phyloP scores from a whole-genome alignment of 2,329 filamentous ascomycete species.

The Volutella citrinella region DNA sequence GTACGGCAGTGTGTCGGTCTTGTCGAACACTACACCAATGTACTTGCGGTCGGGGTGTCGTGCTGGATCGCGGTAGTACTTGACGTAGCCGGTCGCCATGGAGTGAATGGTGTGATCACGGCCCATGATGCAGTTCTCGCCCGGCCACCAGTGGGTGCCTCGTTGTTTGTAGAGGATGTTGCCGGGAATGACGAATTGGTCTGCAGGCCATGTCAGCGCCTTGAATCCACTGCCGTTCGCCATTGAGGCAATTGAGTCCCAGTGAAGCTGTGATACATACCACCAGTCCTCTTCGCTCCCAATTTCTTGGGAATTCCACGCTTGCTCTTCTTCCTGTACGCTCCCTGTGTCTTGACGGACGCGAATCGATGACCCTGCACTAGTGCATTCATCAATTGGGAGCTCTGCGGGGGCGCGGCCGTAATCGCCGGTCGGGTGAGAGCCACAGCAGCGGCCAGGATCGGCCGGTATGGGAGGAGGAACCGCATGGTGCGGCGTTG shows the following conservation, averaged over 20 bases:
- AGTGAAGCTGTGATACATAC: constrained; percentile 44
- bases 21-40: constrained; percentile 89
- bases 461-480: constrained; percentile 44
- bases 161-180: constrained; percentile 99
- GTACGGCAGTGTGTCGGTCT: constrained; percentile 75
- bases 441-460: constrained; percentile 37
- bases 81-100: constrained; percentile 82
- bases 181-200: constrained; percentile 89
- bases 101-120: constrained; percentile 96
- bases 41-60: constrained; percentile 85
- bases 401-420: constrained; percentile 16
- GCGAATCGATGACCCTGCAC: constrained; percentile 53
- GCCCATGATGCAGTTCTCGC: constrained; percentile 93
- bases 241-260: constrained; percentile 1
- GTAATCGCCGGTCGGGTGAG: constrained; percentile 25
- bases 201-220: constrained; percentile 41
- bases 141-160: constrained; percentile 90
- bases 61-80: constrained; percentile 89
- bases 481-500: constrained; percentile 42
- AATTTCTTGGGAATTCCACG: constrained; percentile 73
- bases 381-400: constrained; percentile 36
- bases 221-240: too few relatives aligned
- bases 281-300: constrained; percentile 89
- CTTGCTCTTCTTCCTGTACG: constrained; percentile 62
- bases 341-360: constrained; percentile 62